Evolutionary conservation across 2,329 filamentous ascomycete species (phyloP), one percentile per base, ranked within the genome.

Genomic region (Ophiostoma fasciatum): DNA sequence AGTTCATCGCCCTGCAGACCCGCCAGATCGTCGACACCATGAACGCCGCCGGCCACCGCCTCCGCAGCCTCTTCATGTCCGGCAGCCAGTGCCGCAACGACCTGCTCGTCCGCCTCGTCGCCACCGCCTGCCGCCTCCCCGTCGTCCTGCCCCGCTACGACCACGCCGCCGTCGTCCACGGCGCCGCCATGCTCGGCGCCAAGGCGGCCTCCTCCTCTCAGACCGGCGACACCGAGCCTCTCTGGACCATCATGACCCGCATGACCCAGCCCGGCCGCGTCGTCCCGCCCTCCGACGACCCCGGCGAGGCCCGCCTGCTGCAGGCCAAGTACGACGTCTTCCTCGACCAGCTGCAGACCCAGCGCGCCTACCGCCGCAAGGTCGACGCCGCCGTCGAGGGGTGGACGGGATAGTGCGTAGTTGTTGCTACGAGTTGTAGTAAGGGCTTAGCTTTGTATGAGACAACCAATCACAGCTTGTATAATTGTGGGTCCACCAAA

Each of bases 161-260:
- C 40, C 82, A 94, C 52, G 88, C 88, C 1, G 90, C 90, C 6
- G 90, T 98, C 7, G 88, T 94, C 19, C 87, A 96, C 52, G 90
- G 90, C n/a, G 90, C 90, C 7, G 90, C 90, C 39, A 98, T 98
- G 88, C 68, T 98, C 18, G 90, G 90, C 27, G 90, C 85, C 40
- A 96, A 96, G 60, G 90, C 90, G n/a, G 90, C 88, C 7, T n/a
- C n/a, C n/a, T n/a, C n/a, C n/a, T n/a, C n/a, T n/a, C n/a, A n/a
- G n/a, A 90, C 80, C 48, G 79, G 80, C 18, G 77, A 78, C 49
- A 87, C 82, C 0, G 87, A 94, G 62, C 73, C 80, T 28, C 63
- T 98, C 42, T 98, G 90, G 90, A 73, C 76, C 47, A 94, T 98
- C 54, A 98, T 98, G 90, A 83, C 93, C 56, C 74, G 85, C 38